A percentile compares a stretch with the other conserved stretches of the same genome.
Conservation (phyloP, 2,329 filamentous ascomycete species). For the Sporothrix curviconia region DNA sequence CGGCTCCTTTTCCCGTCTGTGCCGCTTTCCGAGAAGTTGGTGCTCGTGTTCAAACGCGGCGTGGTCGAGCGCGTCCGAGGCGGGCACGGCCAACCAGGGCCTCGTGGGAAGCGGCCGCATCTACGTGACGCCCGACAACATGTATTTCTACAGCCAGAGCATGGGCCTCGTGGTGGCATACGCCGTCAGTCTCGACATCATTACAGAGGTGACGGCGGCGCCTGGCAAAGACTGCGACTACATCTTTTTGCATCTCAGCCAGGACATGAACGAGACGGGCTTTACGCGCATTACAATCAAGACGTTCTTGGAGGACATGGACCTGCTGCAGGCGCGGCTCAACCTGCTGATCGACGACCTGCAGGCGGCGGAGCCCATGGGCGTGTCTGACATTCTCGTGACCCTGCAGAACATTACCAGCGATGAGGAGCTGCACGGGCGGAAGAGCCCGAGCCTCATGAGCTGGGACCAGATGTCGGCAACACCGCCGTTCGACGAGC, state of each 20-base stretch:
- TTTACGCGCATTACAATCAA: constrained; percentile 79
- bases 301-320: constrained; percentile 82
- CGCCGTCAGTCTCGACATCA: constrained; percentile 64
- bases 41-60: constrained; percentile 89
- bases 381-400: constrained; percentile 63
- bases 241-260: constrained; percentile 71
- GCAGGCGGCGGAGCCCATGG: constrained; percentile 62
- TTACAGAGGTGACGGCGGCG: constrained; percentile 83
- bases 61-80: constrained; percentile 56
- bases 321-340: constrained; percentile 72
- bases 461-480: constrained; percentile 80
- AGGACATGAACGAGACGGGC: constrained; percentile 55
- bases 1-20: constrained; percentile 82
- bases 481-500: constrained; percentile 19
- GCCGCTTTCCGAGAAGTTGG: constrained; percentile 68
- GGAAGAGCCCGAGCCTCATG: constrained; percentile 67
- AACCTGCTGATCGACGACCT: constrained; percentile 80
- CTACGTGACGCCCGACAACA: constrained; percentile 77
- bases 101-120: constrained; percentile 68
- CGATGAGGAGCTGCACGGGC: constrained; percentile 50
- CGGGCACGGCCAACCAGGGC: constrained; percentile 35
- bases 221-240: constrained; percentile 90
- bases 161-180: constrained; percentile 85
- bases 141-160: constrained; percentile 96
- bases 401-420: constrained; percentile 69